Conservation (phyloP, 495 filamentous ascomycete genomes). For the Trichoderma erinaceum region DNA sequence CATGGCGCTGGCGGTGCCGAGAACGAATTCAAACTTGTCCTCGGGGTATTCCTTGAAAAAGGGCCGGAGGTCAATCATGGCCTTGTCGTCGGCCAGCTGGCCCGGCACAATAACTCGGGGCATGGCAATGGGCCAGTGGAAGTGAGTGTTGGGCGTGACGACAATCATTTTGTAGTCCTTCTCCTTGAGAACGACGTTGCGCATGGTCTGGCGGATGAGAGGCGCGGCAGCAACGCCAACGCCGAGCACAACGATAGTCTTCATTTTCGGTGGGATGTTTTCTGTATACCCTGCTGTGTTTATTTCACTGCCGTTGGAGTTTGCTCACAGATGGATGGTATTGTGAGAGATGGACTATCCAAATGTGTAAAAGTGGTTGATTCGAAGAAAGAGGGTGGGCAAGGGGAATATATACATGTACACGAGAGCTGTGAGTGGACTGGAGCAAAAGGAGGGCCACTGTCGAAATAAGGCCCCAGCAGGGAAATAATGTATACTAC, state of each 20-base stretch:
- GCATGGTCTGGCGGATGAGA: constrained; percentile 54
- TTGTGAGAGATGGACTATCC: neutral
- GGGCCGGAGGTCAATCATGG: constrained; percentile 33
- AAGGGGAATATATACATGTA: neutral
- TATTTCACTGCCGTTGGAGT: neutral
- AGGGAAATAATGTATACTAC: neutral
- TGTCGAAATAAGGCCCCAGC: neutral
- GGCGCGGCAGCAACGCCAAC: constrained; percentile 53
- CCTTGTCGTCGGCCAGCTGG: constrained; percentile 27
- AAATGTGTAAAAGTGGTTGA: too few species aligned
- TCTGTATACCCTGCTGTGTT: too few species aligned
- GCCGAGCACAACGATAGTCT: constrained; percentile 55
- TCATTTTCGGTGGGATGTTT: constrained; percentile 5
- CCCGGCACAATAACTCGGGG: constrained; percentile 40
- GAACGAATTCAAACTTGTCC: constrained; percentile 49
- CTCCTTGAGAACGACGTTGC: constrained; percentile 37
- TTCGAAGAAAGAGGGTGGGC: neutral
- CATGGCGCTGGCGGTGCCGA: constrained; percentile 47
- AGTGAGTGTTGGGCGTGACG: constrained; percentile 48
- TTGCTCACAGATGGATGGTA: neutral
- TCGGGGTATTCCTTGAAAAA: constrained; percentile 46
- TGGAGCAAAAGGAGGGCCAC: neutral
- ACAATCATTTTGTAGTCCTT: constrained; percentile 44
- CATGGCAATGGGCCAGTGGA: constrained; percentile 43
- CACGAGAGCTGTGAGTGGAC: neutral